These are phyloP conservation scores for Sedum album DNA, from an alignment of 164 flowering plant genomes.

Conservation along the genomic window DNA sequence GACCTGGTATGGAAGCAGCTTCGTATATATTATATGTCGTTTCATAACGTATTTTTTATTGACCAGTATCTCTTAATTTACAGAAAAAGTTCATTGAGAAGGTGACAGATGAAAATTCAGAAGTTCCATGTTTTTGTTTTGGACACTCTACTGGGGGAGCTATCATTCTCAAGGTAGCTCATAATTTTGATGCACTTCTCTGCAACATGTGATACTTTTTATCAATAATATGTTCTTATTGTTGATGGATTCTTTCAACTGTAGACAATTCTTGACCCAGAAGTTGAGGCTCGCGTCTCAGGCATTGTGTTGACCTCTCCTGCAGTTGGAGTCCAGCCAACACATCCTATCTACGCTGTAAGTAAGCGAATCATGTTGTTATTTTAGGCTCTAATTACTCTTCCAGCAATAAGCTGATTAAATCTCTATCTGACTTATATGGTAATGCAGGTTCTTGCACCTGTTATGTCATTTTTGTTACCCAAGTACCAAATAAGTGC, in stretches of 20 bases:
- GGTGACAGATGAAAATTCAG: no score
- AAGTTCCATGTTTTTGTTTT: no score
- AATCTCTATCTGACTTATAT: not conserved
- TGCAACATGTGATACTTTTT: not conserved
- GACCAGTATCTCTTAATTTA: constrained; percentile 10
- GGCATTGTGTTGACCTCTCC: constrained; percentile 82
- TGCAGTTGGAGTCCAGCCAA: constrained; percentile 75
- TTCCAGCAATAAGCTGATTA: not conserved
- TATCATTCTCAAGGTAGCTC: constrained; percentile 55
- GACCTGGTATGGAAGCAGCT: constrained; percentile 42
- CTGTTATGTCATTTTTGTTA: no score
- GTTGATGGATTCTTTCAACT: not conserved
- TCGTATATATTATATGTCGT: not conserved
- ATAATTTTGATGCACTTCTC: not conserved
- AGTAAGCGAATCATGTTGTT: constrained; percentile 8
- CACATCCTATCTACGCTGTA: constrained; percentile 64
- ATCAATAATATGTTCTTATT: not conserved
- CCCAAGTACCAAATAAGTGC: no score
- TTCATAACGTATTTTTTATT: not conserved
- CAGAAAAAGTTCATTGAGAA: no score
- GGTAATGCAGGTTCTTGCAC: no score
- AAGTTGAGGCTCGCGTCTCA: no score
- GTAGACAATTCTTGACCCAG: constrained; percentile 67
- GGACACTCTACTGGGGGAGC: no score
- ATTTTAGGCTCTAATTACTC: not conserved